Percentiles rank a stretch among this genome's conserved stretches.
These are phyloP conservation scores for Rhodotorula mucilaginosa DNA, from an alignment of 1,284 basidiomycete genomes.

Conservation along the genomic window DNA sequence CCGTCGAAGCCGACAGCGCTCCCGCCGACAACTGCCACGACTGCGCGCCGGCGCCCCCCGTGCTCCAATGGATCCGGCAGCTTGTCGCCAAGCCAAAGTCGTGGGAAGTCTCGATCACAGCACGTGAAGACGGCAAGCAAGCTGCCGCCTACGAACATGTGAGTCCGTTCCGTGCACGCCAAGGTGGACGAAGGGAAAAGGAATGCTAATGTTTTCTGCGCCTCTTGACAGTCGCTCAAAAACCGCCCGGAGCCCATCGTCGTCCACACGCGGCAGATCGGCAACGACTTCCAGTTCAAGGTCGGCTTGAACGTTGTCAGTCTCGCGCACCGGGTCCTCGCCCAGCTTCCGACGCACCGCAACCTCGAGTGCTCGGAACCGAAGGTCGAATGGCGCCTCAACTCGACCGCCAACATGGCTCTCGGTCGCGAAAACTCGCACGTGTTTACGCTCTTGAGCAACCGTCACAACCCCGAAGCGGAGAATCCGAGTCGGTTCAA, in stretches of 20 bases:
- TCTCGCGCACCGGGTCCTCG: slow-evolving; percentile 79
- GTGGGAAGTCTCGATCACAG: slow-evolving; percentile 46
- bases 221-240: slow-evolving; percentile 65
- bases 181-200: slow-evolving; percentile 8
- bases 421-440: slow-evolving; percentile 11
- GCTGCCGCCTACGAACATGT: slow-evolving; percentile 52
- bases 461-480: slow-evolving; percentile 71
- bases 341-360: slow-evolving; percentile 64
- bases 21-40: slow-evolving; percentile 59
- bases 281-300: slow-evolving; percentile 63
- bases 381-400: slow-evolving; percentile 51
- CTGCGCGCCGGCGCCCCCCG: slow-evolving; percentile 75
- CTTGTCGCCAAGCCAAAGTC: slow-evolving; percentile 52
- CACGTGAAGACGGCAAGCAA: slow-evolving; percentile 76
- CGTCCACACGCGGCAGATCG: slow-evolving; percentile 75
- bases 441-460: slow-evolving; percentile 67
- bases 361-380: background rate
- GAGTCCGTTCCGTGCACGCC: slow-evolving; percentile 10
- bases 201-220: slow-evolving; percentile 1
- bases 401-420: slow-evolving; percentile 52
- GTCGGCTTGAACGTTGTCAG: slow-evolving; percentile 86
- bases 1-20: slow-evolving; percentile 48
- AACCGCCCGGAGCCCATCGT: slow-evolving; percentile 80
- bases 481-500: slow-evolving; percentile 76
- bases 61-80: slow-evolving; percentile 67